Base-by-base conservation (phyloP, 2,329 filamentous ascomycete species). In the Fusarium verticillioides region DNA sequence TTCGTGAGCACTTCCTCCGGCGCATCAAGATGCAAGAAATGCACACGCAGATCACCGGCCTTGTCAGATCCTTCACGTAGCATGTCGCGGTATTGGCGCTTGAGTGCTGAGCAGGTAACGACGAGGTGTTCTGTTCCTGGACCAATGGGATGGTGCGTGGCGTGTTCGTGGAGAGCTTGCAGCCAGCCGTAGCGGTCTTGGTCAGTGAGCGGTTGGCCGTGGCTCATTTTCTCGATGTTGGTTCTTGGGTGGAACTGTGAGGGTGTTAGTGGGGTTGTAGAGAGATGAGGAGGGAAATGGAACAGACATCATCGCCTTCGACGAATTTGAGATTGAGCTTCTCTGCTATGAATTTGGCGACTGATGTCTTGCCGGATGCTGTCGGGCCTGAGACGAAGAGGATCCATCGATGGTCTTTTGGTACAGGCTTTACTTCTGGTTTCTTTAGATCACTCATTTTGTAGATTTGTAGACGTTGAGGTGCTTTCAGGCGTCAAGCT, bases 181-280 rank as follows among this genome's bases (percentile, higher is more conserved):
- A 72, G 39, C 70, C 70, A 72, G 9, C 56, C 59, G 5, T 23
- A 43, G 12, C 70, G 69, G 37, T 72, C 70, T 12, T 65, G 7
- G 9, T 72, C 69, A 0, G 64, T 72, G 12, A 72, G 60, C 15
- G 52, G 60, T 16, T 72, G 47, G 7, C 64, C 64, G 12, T 54
- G 70, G 16, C 69, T 72, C 70, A 72, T 72, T 30, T 72, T 72
- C 3, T 72, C 64, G 4, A 72, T 49, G 8, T 72, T 72, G 21
- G 69, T 62, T 23, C 62, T 72, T 21, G 70, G 70, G 1, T 72
- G 70, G 9, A 72, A 72, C 70, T 47, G 4, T 16, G 26, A 47
- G 26, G 13, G 1, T 21, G 19, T 47, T 21, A 47, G 44, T 30
- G 26, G 26, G 26, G 26, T 26, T 26, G 26, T 26, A 26, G 26